A percentile compares a stretch with the other conserved stretches of the same genome.
phyloP scores from a whole-genome alignment of 805 yeast species.

The Kregervanrija pseudodelftensis region DNA sequence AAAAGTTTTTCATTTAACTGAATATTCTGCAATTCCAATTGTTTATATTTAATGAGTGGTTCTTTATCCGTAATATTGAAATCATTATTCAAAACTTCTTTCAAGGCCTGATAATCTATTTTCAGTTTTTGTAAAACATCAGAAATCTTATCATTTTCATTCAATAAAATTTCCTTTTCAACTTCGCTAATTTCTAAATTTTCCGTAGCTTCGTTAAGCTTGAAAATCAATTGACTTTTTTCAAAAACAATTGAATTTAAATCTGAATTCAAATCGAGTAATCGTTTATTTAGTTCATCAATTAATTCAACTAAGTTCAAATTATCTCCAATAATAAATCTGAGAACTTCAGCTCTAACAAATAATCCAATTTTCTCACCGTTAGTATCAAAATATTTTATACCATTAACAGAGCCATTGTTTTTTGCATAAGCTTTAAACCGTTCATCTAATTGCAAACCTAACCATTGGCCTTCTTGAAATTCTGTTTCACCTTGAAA shows the following conservation, averaged over 20 bases:
- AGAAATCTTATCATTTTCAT: conserved; percentile 25
- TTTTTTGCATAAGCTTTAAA: conserved; percentile 35
- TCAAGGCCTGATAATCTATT: conserved; percentile 25
- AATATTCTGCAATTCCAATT: conserved; percentile 11
- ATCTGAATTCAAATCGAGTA: neutral
- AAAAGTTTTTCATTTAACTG: conserved; percentile 23
- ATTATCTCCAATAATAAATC: neutral
- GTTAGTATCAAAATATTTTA: conserved; percentile 32
- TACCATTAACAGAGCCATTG: conserved; percentile 40
- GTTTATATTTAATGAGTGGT: conserved; percentile 23
- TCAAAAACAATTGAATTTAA: too few species aligned
- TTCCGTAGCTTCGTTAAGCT: neutral
- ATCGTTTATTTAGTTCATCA: neutral
- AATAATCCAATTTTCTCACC: conserved; percentile 39
- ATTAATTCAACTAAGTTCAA: too few species aligned
- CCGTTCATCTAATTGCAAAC: conserved; percentile 34
- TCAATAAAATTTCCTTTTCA: conserved; percentile 38
- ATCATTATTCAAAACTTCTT: conserved; percentile 3
- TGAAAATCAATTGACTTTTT: too few species aligned
- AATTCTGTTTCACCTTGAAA: conserved; percentile 50
- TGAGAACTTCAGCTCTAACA: conserved; percentile 27
- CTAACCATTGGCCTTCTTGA: conserved; percentile 54
- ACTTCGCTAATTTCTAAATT: conserved; percentile 29
- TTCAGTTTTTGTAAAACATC: conserved; percentile 18
- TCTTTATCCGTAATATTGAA: conserved; percentile 18